phyloP scores from a whole-genome alignment of 495 filamentous ascomycete genomes.

The Tuber umbilicatum region DNA sequence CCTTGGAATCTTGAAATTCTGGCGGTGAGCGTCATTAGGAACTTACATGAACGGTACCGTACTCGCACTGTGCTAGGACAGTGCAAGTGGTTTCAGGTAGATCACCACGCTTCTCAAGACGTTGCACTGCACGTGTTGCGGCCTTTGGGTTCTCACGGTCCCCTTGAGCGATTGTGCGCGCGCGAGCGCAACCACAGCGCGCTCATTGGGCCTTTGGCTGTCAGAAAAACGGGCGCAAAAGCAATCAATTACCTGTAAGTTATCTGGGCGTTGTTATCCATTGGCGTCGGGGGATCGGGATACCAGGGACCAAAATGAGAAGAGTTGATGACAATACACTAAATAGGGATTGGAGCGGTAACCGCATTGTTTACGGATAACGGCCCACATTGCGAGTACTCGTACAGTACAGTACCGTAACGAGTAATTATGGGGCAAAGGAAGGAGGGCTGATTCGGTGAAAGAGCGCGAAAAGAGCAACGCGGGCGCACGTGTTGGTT shows the following conservation, averaged over 20 bases:
- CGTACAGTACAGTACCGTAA: too few relatives aligned
- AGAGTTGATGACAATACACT: not conserved
- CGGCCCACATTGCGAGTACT: not conserved
- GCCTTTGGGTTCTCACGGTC: not conserved
- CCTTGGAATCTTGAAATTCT: not conserved
- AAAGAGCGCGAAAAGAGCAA: not conserved
- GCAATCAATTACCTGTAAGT: not conserved
- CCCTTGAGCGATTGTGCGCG: not conserved
- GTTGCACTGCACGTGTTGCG: not conserved
- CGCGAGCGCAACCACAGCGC: not conserved
- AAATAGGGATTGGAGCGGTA: not conserved
- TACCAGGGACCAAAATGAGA: not conserved
- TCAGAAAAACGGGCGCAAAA: not conserved
- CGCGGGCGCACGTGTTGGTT: not conserved
- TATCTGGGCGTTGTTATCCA: not conserved
- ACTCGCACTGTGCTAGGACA: too few relatives aligned
- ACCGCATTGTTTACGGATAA: not conserved
- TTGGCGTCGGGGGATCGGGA: slow-evolving; percentile 1
- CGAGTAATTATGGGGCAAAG: not conserved
- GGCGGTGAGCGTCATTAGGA: not conserved
- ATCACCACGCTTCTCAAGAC: not conserved
- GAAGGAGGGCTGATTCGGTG: not conserved
- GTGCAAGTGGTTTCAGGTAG: not conserved
- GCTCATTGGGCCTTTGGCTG: not conserved
- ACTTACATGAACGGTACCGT: not conserved